These are phyloP conservation scores for Physcomitrium patens DNA, from an alignment of 225 moss, liverwort and hornwort species.

Conservation along the genomic window DNA sequence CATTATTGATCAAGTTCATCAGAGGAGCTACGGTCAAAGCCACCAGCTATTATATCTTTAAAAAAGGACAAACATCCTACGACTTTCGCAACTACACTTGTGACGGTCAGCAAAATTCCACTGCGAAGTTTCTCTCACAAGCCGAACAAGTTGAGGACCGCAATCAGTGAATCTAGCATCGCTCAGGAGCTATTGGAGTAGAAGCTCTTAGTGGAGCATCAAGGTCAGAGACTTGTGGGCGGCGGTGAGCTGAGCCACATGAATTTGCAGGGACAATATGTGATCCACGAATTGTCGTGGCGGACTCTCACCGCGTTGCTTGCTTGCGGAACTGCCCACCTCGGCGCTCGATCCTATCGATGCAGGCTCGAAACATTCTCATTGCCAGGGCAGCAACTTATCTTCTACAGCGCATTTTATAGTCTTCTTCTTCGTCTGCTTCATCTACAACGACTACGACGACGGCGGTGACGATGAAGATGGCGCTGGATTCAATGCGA, in stretches of 20 bases:
- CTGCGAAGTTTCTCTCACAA: slow-evolving; percentile 20
- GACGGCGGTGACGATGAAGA: too few relatives aligned
- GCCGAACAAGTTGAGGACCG: slow-evolving; percentile 3
- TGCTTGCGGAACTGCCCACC: neutral
- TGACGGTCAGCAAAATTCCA: slow-evolving; percentile 51
- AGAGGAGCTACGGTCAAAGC: slow-evolving; percentile 86
- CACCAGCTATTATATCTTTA: slow-evolving; percentile 70
- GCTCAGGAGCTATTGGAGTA: neutral
- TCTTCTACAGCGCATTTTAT: neutral
- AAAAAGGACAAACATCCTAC: slow-evolving; percentile 71
- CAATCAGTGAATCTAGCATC: slow-evolving; percentile 8
- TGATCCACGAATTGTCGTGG: slow-evolving; percentile 72
- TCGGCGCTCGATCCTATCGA: neutral
- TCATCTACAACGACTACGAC: too few relatives aligned
- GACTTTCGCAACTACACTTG: slow-evolving; percentile 91
- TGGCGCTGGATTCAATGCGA: too few relatives aligned
- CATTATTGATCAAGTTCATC: slow-evolving; percentile 43
- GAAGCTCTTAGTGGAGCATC: neutral
- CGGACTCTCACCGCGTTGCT: slow-evolving; percentile 15
- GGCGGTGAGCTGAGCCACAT: slow-evolving; percentile 93
- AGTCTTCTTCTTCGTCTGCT: too few relatives aligned
- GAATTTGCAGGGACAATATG: slow-evolving; percentile 76
- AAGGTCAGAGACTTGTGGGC: neutral
- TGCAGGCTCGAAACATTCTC: slow-evolving; percentile 12
- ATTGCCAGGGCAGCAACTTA: neutral